Evolutionary conservation across 345 rosid genomes (phyloP), one percentile per base, ranked within the genome.

Genomic region (Populus euphratica): DNA sequence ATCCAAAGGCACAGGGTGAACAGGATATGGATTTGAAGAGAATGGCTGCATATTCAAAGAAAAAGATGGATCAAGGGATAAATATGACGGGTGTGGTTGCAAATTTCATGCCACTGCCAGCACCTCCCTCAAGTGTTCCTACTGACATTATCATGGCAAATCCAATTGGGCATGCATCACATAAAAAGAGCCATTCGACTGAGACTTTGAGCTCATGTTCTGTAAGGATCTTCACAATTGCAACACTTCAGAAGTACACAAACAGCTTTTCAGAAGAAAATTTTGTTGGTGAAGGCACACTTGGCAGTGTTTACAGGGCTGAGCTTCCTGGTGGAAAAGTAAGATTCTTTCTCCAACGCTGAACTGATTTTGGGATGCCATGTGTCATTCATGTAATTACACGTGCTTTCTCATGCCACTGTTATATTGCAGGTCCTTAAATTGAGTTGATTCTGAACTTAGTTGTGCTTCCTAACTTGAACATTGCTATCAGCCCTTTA

Each of bases 311-410:
- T 43, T 96, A 92, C 76, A 87, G 76, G 87, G 98, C 93, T 2
- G 91, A 86, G 86, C 90, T 93, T 82, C 97, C 94, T 20, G 88
- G 88, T 78, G 90, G 94, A 76, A 91, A 87, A 91, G 99, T 90
- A 82, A 67, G 72, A 47, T 70, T 74, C 50, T 35, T 69, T 73
- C 54, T 56, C 52, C 8, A 39, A 59, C 35, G 44, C 20, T 43
- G 16, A 43, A 25, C 27, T 36, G 44, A 65, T 75, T 14, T 64
- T 0, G 54, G 50, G 11, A 8, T 41, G 14, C 18, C 50, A 38
- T 56, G 54, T 69, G 25, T 39, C 33, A 21, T 39, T 59, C 64
- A n/a, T 59, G 16, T 59, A 12, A n/a, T 59, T 59, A 8, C 64
- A 23, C 29, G 11, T 6, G 47, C 35, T 41, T 43, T 25, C 52